Evolutionary conservation across 2,329 filamentous ascomycete species (phyloP).

Genomic region (Fusarium illudens): DNA sequence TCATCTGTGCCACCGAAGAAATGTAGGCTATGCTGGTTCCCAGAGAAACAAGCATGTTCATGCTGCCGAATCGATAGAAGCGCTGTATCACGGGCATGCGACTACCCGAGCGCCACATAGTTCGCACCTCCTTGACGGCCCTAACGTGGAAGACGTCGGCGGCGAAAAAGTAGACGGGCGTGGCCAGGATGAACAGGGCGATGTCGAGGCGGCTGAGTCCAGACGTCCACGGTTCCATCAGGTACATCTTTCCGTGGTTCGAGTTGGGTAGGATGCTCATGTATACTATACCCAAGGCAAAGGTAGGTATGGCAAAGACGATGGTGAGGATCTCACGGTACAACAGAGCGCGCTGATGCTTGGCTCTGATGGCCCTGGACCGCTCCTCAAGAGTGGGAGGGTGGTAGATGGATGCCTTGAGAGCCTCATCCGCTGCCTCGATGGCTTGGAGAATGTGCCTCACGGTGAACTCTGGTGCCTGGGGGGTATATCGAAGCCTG

Average conservation of each 20-base stretch:
- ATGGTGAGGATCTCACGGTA: constrained; percentile 75
- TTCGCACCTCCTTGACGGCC: constrained; percentile 79
- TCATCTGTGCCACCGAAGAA: constrained; percentile 80
- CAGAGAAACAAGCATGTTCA: constrained; percentile 92
- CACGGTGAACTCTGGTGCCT: constrained; percentile 75
- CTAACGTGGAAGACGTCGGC: constrained; percentile 85
- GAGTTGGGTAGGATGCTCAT: constrained; percentile 78
- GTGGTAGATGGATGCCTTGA: constrained; percentile 77
- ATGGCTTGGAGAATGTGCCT: constrained; percentile 77
- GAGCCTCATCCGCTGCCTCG: constrained; percentile 68
- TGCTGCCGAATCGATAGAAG: constrained; percentile 94
- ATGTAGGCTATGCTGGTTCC: constrained; percentile 90
- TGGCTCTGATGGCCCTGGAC: constrained; percentile 74
- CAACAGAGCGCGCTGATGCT: constrained; percentile 74
- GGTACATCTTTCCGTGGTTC: constrained; percentile 66
- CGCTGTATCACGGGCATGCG: constrained; percentile 75
- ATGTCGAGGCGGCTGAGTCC: constrained; percentile 82
- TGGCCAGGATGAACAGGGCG: constrained; percentile 81
- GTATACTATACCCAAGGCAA: constrained; percentile 87
- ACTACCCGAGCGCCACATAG: constrained; percentile 81
- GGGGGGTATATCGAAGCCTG: constrained; percentile 74
- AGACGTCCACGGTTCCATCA: constrained; percentile 75
- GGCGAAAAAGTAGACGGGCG: constrained; percentile 85
- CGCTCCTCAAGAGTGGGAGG: constrained; percentile 85
- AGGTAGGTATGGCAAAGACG: constrained; percentile 78